Percentiles rank a stretch among this genome's conserved stretches.
phyloP scores from a whole-genome alignment of 2,329 filamentous ascomycete genomes.

The Fusarium transvaalense region DNA sequence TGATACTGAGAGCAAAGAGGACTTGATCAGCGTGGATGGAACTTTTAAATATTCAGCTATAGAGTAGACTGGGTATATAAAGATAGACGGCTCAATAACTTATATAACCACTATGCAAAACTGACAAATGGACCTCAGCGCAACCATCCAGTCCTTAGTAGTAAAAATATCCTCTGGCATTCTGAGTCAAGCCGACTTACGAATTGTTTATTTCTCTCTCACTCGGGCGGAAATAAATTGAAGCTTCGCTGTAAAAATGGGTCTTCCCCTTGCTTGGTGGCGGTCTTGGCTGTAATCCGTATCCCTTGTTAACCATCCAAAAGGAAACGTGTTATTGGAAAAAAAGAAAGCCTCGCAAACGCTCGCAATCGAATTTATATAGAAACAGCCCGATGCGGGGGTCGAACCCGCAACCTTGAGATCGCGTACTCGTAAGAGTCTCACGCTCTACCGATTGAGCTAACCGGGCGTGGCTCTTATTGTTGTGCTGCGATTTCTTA shows the following conservation, averaged over 20 bases:
- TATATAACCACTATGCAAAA: background rate
- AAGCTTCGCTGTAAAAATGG: too few relatives aligned
- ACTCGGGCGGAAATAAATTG: too few relatives aligned
- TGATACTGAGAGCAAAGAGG: background rate
- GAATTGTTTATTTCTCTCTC: too few relatives aligned
- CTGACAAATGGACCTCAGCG: background rate
- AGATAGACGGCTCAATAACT: background rate
- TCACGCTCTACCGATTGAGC: slow-evolving; percentile 70
- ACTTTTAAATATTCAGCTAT: background rate
- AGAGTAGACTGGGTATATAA: background rate
- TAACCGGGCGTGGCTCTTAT: slow-evolving; percentile 43
- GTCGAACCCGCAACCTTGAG: slow-evolving; percentile 70
- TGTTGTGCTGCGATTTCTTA: rapidly evolving
- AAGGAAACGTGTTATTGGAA: too few relatives aligned
- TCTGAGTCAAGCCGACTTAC: too few relatives aligned
- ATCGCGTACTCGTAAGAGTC: slow-evolving; percentile 68
- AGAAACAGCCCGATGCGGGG: slow-evolving; percentile 59
- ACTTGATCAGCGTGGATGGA: background rate
- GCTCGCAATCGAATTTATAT: slow-evolving; percentile 47
- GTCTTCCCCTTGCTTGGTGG: too few relatives aligned
- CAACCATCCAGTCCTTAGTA: too few relatives aligned
- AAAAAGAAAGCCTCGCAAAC: background rate
- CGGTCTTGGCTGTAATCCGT: too few relatives aligned
- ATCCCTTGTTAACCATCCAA: too few relatives aligned
- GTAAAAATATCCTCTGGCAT: too few relatives aligned